Evolutionary conservation across 768 basidiomycete genomes (phyloP), one percentile per base, ranked within the genome.

Genomic region (Boletales sp.): DNA sequence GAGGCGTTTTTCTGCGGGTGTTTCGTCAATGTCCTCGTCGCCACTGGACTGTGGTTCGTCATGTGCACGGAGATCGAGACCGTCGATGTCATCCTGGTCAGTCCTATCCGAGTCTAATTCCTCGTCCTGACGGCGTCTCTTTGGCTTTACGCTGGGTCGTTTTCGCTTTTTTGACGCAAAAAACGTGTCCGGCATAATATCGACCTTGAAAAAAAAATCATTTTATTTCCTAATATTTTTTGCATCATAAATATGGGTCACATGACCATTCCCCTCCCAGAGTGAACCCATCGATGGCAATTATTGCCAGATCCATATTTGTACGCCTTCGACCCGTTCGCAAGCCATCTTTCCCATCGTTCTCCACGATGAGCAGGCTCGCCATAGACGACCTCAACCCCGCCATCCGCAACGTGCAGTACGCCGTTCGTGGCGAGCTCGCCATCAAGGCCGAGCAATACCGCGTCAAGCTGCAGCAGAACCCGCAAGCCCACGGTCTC

Each of bases 381-480:
- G 82, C 86, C 32, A 55, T 79, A 51, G 77, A 84, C 48, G 77
- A 81, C 37, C 82, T 97, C 69, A 97, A 96, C 71, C 90, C 87
- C 3, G 75, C 84, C 50, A 77, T 96, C 41, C 79, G 83, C 64
- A 83, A 90, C 45, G 96, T 97, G 46, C 82, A 96, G 69, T 99
- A 99, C 66, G 95, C 95, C 49, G 95, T 99, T 28, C 90, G 95
- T 48, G 95, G 96, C 43, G 94, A 95, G 71, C 84, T 98, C 56
- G 93, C 95, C 4, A 90, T 97, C 74, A 90, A 88, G 67, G 92
- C 95, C 0, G 94, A 97, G 69, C 73, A 81, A 46, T 84, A 89
- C 58, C 79, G 87, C 48, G 84, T 85, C 44, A 70, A 76, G 58
- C 81, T 98, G 63, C 80, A 82, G 69, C 69, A 76, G 49, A 71